Evolutionary conservation across 371 early-diverging fungal genomes (phyloP).

Genomic region (Lichtheimia corymbifera): DNA sequence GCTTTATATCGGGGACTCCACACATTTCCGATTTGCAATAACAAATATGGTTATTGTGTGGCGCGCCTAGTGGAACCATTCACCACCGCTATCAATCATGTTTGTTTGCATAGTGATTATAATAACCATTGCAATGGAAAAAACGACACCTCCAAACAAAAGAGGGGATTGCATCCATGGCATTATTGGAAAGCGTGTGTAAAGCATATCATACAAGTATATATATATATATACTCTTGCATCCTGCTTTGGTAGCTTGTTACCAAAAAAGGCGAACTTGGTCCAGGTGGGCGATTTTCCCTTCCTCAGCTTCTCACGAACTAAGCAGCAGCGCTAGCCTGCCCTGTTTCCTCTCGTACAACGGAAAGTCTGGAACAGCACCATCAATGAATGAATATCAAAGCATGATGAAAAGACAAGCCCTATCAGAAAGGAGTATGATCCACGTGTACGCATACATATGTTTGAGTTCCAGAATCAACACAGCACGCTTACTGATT

Average conservation of each 20-base stretch:
- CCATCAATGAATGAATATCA: too few species aligned
- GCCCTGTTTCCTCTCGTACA: too few species aligned
- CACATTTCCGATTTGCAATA: too few species aligned
- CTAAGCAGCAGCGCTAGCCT: not conserved
- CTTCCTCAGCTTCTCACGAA: slow-evolving; percentile 10
- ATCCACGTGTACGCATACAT: too few species aligned
- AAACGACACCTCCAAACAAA: too few species aligned
- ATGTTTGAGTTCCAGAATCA: too few species aligned
- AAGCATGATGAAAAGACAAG: too few species aligned
- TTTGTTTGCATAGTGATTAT: not conserved
- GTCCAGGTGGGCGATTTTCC: slow-evolving; percentile 10
- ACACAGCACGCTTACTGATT: too few species aligned
- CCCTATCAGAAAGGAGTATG: too few species aligned
- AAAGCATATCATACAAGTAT: not conserved
- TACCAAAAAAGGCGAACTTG: slow-evolving; percentile 2
- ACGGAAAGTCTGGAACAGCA: slow-evolving; percentile 4
- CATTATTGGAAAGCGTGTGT: not conserved
- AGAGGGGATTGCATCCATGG: not conserved
- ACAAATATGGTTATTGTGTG: too few species aligned
- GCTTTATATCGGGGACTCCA: too few species aligned
- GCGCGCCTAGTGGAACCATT: not conserved
- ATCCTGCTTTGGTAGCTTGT: not conserved
- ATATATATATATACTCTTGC: not conserved
- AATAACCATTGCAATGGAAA: too few species aligned
- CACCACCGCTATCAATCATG: not conserved